These are phyloP conservation scores for Oryza punctata DNA, from an alignment of 176 grass and related monocot genomes.

Conservation along the genomic window DNA sequence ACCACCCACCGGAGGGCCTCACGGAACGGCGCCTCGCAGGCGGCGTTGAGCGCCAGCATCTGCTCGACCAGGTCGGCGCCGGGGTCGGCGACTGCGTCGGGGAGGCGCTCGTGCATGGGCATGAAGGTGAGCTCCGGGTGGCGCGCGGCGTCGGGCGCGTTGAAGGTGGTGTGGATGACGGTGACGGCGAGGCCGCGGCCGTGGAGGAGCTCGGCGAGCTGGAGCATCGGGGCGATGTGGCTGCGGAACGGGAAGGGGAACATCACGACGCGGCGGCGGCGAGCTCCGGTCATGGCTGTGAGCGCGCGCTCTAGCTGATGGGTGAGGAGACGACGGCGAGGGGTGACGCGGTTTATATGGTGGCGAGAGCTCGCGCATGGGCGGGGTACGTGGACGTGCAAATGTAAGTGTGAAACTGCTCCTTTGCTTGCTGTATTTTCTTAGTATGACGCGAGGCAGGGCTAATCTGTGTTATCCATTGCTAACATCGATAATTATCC, in stretches of 20 bases:
- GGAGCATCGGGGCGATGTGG: constrained; percentile 49
- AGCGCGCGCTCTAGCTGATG: not conserved
- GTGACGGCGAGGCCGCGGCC: constrained; percentile 35
- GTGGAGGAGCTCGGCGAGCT: constrained; percentile 42
- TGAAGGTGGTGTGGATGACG: constrained; percentile 46
- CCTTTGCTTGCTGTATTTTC: not conserved
- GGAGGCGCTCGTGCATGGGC: not conserved
- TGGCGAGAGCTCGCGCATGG: too few relatives aligned
- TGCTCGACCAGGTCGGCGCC: constrained; percentile 1
- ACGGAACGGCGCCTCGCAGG: constrained; percentile 28
- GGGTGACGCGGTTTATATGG: not conserved
- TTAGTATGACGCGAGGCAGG: not conserved
- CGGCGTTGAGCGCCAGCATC: constrained; percentile 10
- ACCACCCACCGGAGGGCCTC: not conserved
- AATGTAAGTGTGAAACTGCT: not conserved
- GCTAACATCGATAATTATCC: too few relatives aligned
- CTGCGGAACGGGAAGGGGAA: constrained; percentile 44
- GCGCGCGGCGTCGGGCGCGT: constrained; percentile 32
- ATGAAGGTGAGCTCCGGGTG: constrained; percentile 42
- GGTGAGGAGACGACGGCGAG: not conserved
- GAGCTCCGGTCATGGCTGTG: not conserved
- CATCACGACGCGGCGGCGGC: constrained; percentile 33
- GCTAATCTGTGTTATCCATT: not conserved
- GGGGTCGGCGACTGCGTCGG: not conserved
- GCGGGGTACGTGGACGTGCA: not conserved